Base-by-base conservation (phyloP, 2,329 filamentous ascomycete genomes). In the Aspergillus pseudotamarii region DNA sequence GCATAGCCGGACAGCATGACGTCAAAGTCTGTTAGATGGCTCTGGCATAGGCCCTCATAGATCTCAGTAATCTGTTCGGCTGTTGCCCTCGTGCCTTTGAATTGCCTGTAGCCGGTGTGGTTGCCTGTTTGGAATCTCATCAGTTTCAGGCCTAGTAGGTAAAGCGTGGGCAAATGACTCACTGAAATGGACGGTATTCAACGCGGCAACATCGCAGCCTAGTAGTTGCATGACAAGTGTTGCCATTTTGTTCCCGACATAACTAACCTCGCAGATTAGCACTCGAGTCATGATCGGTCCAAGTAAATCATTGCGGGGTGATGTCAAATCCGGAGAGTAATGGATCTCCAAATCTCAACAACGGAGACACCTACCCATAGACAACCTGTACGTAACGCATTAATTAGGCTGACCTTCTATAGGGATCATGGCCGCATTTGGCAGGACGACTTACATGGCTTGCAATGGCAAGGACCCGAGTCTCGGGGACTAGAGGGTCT, bases 121-220 rank as follows among this genome's bases (percentile, higher is more conserved):
- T 99, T 99, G 78, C 93, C 94, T 97, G 72, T 38, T 28, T 21
- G 30, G 32, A 19, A 32, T 30, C 6, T 51, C 6, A n/a, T 55
- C 59, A 64, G 60, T 23, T 45, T 61, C 46, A 56, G 23, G 51
- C 23, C 46, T 48, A 28, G 2, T 6, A 30, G 36, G 12, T 38
- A 28, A 28, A 50, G 21, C 45, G 23, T 12, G 8, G 23, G 41
- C 34, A 19, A 19, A 32, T 36, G 32, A 80, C 90, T 78, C 83
- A 97, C 94, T 98, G 82, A 97, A 99, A 73, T 99, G 91, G 8
- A 99, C 95, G 0, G 95, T 99, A 77, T 99, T 97, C 72, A 99
- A 85, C 2, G 93, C 92, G 10, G 93, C 91, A 8, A 97, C 94
- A 73, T 99, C 94, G 75, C 93, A 97, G 55, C 95, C 95, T 57